These are phyloP conservation scores for Zygosaccharomyces bailii DNA, from an alignment of 805 yeast species.

Conservation along the genomic window DNA sequence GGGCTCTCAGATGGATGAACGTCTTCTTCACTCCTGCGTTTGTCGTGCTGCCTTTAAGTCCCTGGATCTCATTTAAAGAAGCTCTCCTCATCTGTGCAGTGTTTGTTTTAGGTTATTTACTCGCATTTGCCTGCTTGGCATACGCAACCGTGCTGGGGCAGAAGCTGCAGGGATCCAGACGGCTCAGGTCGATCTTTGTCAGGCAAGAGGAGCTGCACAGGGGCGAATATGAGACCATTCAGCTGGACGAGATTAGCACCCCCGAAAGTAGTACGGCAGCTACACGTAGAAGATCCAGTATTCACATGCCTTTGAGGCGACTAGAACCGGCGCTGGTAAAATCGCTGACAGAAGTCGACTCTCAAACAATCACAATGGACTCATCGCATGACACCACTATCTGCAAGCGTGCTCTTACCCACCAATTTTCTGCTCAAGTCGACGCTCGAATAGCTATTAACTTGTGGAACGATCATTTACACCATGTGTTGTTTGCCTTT, in stretches of 20 bases:
- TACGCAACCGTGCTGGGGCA: constrained; percentile 47
- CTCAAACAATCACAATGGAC: constrained; percentile 7
- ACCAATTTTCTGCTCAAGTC: constrained; percentile 18
- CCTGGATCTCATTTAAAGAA: constrained; percentile 62
- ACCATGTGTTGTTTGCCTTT: constrained; percentile 20
- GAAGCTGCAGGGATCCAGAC: constrained; percentile 28
- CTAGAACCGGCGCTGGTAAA: not conserved
- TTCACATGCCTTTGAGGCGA: not conserved
- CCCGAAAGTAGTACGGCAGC: not conserved
- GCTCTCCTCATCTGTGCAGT: constrained; percentile 73
- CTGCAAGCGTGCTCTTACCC: constrained; percentile 23
- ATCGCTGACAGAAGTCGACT: constrained; percentile 5
- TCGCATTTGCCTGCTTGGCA: constrained; percentile 49
- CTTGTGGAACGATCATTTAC: constrained; percentile 24
- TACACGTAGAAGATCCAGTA: not conserved
- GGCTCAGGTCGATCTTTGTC: constrained; percentile 24
- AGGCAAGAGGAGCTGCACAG: constrained; percentile 19
- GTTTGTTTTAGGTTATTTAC: constrained; percentile 60
- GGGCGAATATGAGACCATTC: constrained; percentile 8
- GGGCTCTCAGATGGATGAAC: constrained; percentile 69
- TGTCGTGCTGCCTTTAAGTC: constrained; percentile 63
- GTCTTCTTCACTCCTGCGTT: constrained; percentile 76
- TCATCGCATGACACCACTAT: constrained; percentile 12
- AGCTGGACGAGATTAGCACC: not conserved
- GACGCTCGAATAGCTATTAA: constrained; percentile 18